phyloP scores from a whole-genome alignment of 495 filamentous ascomycete species.

The Cryomyces minteri region DNA sequence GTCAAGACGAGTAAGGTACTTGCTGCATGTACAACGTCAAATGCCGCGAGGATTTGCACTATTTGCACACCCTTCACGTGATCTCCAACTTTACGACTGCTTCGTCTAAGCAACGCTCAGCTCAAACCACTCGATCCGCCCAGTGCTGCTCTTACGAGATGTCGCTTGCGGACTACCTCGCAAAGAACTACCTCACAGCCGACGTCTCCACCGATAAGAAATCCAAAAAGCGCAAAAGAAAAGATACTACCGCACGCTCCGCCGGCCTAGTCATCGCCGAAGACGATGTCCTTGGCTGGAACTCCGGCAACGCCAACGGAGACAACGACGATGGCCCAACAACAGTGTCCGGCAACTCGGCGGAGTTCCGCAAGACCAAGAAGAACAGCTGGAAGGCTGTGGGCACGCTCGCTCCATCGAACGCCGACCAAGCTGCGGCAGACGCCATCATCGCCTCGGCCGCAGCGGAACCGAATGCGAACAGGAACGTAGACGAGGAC shows the following conservation, averaged over 20 bases:
- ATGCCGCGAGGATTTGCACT: too few species aligned
- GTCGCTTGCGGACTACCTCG: constrained; percentile 73
- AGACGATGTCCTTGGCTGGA: constrained; percentile 69
- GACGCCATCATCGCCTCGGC: constrained; percentile 71
- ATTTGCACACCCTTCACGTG: too few species aligned
- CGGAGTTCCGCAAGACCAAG: constrained; percentile 63
- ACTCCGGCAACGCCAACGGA: constrained; percentile 16
- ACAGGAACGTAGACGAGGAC: constrained; percentile 21
- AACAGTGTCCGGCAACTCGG: constrained; percentile 4
- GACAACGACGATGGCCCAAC: constrained; percentile 24
- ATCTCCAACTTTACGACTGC: too few species aligned
- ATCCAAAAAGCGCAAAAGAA: constrained; percentile 67
- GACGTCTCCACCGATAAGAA: constrained; percentile 57
- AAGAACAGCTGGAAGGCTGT: constrained; percentile 63
- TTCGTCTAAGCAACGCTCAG: too few species aligned
- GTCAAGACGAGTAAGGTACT: too few species aligned
- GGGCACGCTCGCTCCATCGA: constrained; percentile 28
- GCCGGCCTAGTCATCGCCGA: constrained; percentile 73
- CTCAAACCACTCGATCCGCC: too few species aligned
- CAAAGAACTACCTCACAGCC: constrained; percentile 81
- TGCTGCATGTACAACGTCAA: too few species aligned
- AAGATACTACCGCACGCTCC: constrained; percentile 20
- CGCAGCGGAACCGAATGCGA: constrained; percentile 38
- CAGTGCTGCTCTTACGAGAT: too few species aligned
- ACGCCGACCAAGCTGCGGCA: constrained; percentile 43